Percentiles rank a stretch among this genome's conserved stretches.
These are phyloP conservation scores for Cyclanthera cordifolia DNA, from an alignment of 306 rosid species.

Conservation along the genomic window DNA sequence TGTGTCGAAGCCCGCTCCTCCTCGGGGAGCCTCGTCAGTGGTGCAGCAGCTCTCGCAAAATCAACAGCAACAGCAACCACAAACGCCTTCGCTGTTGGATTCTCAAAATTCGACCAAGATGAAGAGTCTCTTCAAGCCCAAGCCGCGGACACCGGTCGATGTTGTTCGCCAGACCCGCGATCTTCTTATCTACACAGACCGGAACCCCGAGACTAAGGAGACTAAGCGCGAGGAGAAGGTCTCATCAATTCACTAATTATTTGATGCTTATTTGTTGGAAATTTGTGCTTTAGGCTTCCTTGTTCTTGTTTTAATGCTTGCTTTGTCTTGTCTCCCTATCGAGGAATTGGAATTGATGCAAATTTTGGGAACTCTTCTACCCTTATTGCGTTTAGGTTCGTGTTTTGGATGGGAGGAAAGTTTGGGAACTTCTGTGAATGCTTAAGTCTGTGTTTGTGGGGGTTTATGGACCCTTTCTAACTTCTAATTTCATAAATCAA, in stretches of 20 bases:
- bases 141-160: constrained; percentile 82
- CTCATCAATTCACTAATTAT: neutral
- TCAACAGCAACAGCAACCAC: neutral
- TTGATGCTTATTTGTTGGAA: no score
- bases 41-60: constrained; percentile 15
- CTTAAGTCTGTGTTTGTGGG: no score
- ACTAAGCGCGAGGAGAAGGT: constrained; percentile 93
- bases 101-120: constrained; percentile 20
- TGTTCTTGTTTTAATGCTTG: no score
- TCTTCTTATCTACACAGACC: constrained; percentile 50
- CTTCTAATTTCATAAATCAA: no score
- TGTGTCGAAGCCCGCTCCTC: constrained; percentile 15
- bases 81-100: neutral
- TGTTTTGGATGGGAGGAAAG: neutral
- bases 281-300: neutral
- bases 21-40: constrained; percentile 32
- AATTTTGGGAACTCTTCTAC: neutral
- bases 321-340: no score
- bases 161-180: constrained; percentile 83
- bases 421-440: neutral
- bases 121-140: constrained; percentile 92
- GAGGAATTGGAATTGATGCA: neutral
- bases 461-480: no score
- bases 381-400: neutral
- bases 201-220: constrained; percentile 47